Evolutionary conservation across 257 asterid genomes (phyloP), one percentile per base, ranked within the genome.

Genomic region (Phtheirospermum japonicum): DNA sequence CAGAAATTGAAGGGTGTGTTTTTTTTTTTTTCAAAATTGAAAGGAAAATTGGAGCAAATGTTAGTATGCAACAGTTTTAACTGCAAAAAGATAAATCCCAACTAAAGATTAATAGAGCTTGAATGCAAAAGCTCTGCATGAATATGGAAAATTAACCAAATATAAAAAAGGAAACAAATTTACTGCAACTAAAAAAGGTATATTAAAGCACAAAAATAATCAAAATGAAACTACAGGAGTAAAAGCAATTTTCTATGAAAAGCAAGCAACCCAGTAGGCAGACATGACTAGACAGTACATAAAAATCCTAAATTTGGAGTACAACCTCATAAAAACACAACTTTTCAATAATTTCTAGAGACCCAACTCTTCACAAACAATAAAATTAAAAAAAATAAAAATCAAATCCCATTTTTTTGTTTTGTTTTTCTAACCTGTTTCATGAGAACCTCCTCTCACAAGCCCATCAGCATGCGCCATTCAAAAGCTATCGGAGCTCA

Each of bases 381-480:
- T 37, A 43, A 17, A 50, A 50, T 18, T 18, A 50, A 50, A 50
- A 17, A 50, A 6, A 50, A 7, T 17, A 2, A 16, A 26, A 28
- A 12, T 0, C 4, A 4, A 46, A 10, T 4, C 17, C 49, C 17
- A 5, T 9, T n/a, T n/a, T 11, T 4, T 45, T 45, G 11, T 11
- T 26, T 26, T 28, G 4, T 61, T 37, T 20, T 36, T 26, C 57
- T 76, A 54, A 84, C 89, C 88, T 75, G 83, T 49, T 71, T 61
- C 75, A 62, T 54, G 70, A 53, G 82, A 72, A 57, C 48, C 73
- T 57, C 76, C 79, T 69, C 78, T 75, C 33, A 61, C 48, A 34
- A 49, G 57, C 36, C 71, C 74, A 65, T 76, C 84, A 69, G 55
- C 81, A 67, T 67, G 72, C 75, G 85, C 90, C 87, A 84, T 82